phyloP scores from a whole-genome alignment of 345 rosid species.

The Geranium rotundifolium region DNA sequence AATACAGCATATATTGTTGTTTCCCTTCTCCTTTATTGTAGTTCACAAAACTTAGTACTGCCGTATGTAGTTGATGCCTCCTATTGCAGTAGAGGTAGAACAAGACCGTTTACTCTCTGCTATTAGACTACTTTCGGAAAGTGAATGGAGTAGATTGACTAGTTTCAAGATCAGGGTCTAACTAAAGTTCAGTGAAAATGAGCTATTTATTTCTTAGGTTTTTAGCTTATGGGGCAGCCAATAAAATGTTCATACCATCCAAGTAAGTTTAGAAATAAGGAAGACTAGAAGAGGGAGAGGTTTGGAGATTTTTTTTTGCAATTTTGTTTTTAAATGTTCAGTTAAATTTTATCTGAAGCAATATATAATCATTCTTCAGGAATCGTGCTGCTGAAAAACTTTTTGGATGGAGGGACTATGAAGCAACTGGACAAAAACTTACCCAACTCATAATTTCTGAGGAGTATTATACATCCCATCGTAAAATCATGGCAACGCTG shows the following conservation, averaged over 20 bases:
- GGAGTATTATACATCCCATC: conserved; percentile 30
- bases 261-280: too few species aligned
- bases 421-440: conserved; percentile 45
- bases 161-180: background rate
- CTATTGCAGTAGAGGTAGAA: background rate
- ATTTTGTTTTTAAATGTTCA: background rate
- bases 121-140: background rate
- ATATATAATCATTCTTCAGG: conserved; percentile 31
- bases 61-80: background rate
- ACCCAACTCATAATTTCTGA: conserved; percentile 49
- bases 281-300: too few species aligned
- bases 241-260: background rate
- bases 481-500: conserved; percentile 33
- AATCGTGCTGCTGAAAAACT: conserved; percentile 70
- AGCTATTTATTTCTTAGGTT: background rate
- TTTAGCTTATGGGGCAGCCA: background rate
- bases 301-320: background rate
- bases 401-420: conserved; percentile 67
- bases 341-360: background rate
- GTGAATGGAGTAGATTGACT: background rate
- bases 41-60: too few species aligned
- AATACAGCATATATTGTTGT: too few species aligned
- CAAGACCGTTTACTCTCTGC: background rate
- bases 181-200: background rate
- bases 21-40: background rate